Conservation (phyloP, 2,329 filamentous ascomycete species). For the Fusarium dimerum region DNA sequence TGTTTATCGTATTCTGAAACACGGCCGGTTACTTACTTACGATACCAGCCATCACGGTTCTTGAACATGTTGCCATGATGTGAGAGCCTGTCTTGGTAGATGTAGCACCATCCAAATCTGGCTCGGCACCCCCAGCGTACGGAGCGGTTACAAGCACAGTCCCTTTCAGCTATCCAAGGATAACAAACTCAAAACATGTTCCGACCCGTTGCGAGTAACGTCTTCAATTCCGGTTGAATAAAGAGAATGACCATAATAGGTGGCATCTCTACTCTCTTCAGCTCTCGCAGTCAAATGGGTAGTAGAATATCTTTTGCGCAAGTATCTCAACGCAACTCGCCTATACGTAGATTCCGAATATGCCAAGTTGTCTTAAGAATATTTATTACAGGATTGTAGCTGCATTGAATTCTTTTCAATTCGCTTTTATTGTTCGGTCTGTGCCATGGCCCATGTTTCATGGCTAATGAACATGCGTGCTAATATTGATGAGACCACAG, state of each 20-base stretch:
- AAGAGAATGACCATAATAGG: neutral
- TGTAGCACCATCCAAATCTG: constrained; percentile 12
- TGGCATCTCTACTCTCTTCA: neutral
- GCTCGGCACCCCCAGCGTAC: neutral
- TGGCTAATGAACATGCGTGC: no score
- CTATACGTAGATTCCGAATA: neutral
- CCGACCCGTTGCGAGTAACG: constrained; percentile 4
- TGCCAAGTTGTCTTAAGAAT: neutral
- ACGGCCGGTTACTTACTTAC: no score
- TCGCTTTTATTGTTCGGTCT: no score
- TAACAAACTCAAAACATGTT: constrained; percentile 14
- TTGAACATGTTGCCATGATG: neutral
- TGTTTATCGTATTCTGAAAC: no score
- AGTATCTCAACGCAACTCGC: neutral
- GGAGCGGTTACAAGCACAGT: neutral
- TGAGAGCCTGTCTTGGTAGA: neutral
- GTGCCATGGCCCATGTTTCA: no score
- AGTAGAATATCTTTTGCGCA: neutral
- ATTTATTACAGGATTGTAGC: no score
- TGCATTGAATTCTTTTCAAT: no score
- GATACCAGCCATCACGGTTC: neutral
- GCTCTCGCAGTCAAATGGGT: neutral
- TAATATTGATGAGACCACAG: no score
- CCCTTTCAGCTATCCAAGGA: neutral
- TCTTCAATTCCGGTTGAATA: neutral